phyloP scores from a whole-genome alignment of 495 filamentous ascomycete genomes.

The Parathielavia appendiculata region DNA sequence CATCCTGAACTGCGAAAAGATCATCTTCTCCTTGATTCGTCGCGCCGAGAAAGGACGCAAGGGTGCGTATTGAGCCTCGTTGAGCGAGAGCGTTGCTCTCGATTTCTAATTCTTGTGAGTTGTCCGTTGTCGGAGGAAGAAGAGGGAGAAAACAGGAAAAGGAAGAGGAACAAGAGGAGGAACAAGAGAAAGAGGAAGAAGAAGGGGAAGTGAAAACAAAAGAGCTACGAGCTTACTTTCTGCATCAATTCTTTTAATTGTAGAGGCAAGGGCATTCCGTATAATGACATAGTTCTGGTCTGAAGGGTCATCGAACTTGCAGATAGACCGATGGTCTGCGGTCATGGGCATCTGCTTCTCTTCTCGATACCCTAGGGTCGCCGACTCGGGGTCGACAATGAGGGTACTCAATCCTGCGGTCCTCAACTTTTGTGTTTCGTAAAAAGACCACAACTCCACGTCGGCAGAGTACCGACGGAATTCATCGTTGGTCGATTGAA shows the following conservation, averaged over 20 bases:
- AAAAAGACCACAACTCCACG: slow-evolving; percentile 43
- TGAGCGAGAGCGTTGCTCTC: not conserved
- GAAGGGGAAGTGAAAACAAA: not conserved
- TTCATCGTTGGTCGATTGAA: slow-evolving; percentile 42
- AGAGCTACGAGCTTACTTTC: not conserved
- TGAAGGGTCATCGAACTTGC: slow-evolving; percentile 20
- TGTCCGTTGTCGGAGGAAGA: not conserved
- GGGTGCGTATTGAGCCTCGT: slow-evolving; percentile 11
- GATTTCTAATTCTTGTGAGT: not conserved
- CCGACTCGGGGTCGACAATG: slow-evolving; percentile 41
- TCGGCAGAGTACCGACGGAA: slow-evolving; percentile 36
- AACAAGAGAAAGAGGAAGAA: no score
- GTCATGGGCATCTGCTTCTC: slow-evolving; percentile 34
- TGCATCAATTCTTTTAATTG: slow-evolving; percentile 3
- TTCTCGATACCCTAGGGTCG: slow-evolving; percentile 24
- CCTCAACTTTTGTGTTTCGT: slow-evolving; percentile 33
- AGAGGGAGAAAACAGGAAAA: no score
- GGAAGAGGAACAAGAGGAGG: no score
- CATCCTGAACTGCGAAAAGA: not conserved
- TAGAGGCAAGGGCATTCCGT: slow-evolving; percentile 6
- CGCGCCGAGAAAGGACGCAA: slow-evolving; percentile 21
- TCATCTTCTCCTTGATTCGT: not conserved
- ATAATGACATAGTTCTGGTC: slow-evolving; percentile 17
- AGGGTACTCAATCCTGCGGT: slow-evolving; percentile 14
- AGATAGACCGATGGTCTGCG: slow-evolving; percentile 38